Conservation (phyloP, 805 yeast species). For the Hanseniaspora hatyaiensis region DNA sequence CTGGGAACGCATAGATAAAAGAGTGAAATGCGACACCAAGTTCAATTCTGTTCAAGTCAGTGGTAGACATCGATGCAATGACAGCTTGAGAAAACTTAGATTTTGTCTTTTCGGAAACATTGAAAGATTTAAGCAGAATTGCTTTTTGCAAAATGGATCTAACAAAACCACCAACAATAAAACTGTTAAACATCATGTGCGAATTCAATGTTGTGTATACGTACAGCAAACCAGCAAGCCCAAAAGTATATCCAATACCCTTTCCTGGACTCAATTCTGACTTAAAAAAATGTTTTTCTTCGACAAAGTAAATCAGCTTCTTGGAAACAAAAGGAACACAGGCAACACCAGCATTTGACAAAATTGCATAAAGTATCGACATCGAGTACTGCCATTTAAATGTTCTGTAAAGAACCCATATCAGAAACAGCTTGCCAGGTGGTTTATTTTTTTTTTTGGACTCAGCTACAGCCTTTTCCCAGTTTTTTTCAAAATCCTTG, state of each 20-base stretch:
- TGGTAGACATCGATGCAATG: slow-evolving; percentile 62
- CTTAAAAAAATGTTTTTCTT: slow-evolving; percentile 30
- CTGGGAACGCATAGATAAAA: slow-evolving; percentile 40
- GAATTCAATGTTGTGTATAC: slow-evolving; percentile 34
- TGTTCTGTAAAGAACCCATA: slow-evolving; percentile 39
- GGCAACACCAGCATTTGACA: slow-evolving; percentile 39
- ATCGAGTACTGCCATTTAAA: slow-evolving; percentile 37
- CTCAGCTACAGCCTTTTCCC: slow-evolving; percentile 21
- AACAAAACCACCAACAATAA: slow-evolving; percentile 53
- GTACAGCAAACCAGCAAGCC: slow-evolving; percentile 37
- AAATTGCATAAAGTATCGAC: slow-evolving; percentile 34
- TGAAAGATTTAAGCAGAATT: slow-evolving; percentile 51
- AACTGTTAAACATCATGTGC: slow-evolving; percentile 41
- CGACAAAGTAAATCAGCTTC: slow-evolving; percentile 45
- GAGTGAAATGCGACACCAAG: slow-evolving; percentile 53
- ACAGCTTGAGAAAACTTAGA: slow-evolving; percentile 47
- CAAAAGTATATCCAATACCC: slow-evolving; percentile 54
- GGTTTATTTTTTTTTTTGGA: slow-evolving; percentile 26
- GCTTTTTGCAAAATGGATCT: slow-evolving; percentile 58
- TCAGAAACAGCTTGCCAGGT: slow-evolving; percentile 34
- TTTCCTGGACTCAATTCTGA: slow-evolving; percentile 34
- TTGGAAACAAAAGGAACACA: slow-evolving; percentile 46
- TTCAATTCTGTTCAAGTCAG: slow-evolving; percentile 66
- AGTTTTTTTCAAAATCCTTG: slow-evolving; percentile 25
- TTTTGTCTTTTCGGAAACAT: slow-evolving; percentile 42